phyloP scores from a whole-genome alignment of 352 stramenopile species.

The Aphanomyces invadans region DNA sequence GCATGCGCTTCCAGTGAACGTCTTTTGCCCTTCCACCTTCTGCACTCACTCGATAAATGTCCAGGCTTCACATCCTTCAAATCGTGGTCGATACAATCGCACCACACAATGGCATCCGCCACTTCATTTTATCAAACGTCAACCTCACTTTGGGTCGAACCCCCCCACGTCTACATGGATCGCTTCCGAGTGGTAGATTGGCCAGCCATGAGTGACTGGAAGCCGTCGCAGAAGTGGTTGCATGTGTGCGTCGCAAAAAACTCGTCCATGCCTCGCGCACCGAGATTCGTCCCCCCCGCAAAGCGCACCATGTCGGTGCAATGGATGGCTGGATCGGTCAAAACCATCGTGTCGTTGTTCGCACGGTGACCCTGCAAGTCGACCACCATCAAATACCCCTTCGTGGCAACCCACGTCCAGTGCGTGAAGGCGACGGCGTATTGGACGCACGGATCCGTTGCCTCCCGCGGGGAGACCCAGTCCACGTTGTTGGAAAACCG shows the following conservation, averaged over 20 bases:
- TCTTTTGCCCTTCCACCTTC: no score
- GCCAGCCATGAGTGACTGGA: neutral
- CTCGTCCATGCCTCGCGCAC: constrained; percentile 14
- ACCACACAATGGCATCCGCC: no score
- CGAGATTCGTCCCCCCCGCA: constrained; percentile 17
- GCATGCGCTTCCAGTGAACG: no score
- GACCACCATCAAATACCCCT: constrained; percentile 38
- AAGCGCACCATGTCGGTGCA: constrained; percentile 17
- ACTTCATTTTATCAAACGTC: no score
- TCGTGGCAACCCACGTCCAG: constrained; percentile 30
- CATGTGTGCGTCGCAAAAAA: constrained; percentile 24
- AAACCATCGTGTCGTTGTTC: neutral
- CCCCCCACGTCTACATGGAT: no score
- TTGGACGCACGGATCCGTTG: neutral
- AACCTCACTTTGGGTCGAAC: no score
- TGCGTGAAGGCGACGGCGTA: constrained; percentile 31
- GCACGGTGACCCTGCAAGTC: constrained; percentile 34
- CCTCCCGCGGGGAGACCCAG: constrained; percentile 17
- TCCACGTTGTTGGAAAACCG: constrained; percentile 37
- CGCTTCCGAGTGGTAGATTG: no score
- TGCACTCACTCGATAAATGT: no score
- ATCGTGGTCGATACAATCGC: no score
- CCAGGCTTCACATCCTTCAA: no score
- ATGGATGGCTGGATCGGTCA: constrained; percentile 26
- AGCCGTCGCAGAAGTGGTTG: constrained; percentile 12